These are phyloP conservation scores for Zygosaccharomyces lentus DNA, from an alignment of 805 yeast genomes.

Conservation along the genomic window DNA sequence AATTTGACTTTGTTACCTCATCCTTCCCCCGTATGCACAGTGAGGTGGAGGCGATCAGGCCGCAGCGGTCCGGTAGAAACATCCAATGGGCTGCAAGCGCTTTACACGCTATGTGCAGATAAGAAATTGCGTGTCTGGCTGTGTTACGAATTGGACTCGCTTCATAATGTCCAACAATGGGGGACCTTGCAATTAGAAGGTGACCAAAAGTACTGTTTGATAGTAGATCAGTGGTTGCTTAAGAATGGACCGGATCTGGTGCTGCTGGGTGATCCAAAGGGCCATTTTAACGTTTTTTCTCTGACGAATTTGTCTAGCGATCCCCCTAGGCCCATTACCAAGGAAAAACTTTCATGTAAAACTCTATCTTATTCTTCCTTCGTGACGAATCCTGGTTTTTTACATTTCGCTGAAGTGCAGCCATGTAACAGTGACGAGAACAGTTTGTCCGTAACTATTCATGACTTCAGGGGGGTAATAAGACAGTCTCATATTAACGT, in stretches of 20 bases:
- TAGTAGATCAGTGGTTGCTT: slow-evolving; percentile 41
- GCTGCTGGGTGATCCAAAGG: slow-evolving; percentile 40
- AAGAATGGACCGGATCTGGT: slow-evolving; percentile 39
- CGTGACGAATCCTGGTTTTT: slow-evolving; percentile 32
- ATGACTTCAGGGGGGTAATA: slow-evolving; percentile 42
- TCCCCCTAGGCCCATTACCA: slow-evolving; percentile 52
- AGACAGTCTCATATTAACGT: slow-evolving; percentile 34
- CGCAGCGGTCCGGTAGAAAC: slow-evolving; percentile 32
- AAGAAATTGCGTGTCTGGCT: slow-evolving; percentile 63
- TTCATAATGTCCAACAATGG: slow-evolving; percentile 50
- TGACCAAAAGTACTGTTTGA: slow-evolving; percentile 33
- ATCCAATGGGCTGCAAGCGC: slow-evolving; percentile 35
- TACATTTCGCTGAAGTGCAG: slow-evolving; percentile 38
- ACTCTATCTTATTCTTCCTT: slow-evolving; percentile 25
- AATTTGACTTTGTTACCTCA: slow-evolving; percentile 69
- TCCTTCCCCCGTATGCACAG: slow-evolving; percentile 49
- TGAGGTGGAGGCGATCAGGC: slow-evolving; percentile 53
- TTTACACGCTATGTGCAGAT: slow-evolving; percentile 65
- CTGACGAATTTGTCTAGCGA: slow-evolving; percentile 47
- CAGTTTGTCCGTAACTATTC: slow-evolving; percentile 42
- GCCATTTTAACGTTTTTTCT: slow-evolving; percentile 42
- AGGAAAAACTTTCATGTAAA: slow-evolving; percentile 37
- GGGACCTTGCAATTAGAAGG: slow-evolving; percentile 40
- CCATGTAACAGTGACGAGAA: slow-evolving; percentile 21
- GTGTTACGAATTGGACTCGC: slow-evolving; percentile 55